Evolutionary conservation across 495 filamentous ascomycete species (phyloP).

Genomic region (Xylaria bambusicola): DNA sequence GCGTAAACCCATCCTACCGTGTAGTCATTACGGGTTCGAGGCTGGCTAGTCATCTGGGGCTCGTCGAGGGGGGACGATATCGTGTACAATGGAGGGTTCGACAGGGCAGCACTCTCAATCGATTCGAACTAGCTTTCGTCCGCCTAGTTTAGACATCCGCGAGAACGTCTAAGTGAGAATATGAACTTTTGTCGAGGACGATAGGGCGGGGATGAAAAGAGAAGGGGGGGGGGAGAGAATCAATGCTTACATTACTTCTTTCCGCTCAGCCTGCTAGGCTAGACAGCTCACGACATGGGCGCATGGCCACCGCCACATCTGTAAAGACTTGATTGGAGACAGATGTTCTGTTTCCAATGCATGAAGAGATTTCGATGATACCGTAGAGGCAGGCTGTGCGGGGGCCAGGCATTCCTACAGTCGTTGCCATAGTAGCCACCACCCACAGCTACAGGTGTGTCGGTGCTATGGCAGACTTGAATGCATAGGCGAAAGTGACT

Average conservation of each 20-base stretch:
- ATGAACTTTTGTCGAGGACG: not conserved
- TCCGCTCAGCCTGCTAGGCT: not conserved
- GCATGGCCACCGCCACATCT: constrained; percentile 4
- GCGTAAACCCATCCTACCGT: constrained; percentile 53
- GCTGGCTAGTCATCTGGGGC: not conserved
- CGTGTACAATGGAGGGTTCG: not conserved
- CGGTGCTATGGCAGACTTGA: not conserved
- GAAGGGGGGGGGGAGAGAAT: not conserved
- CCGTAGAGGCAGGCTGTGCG: constrained; percentile 1
- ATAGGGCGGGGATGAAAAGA: not conserved
- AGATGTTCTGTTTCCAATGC: constrained; percentile 1
- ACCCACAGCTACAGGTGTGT: not conserved
- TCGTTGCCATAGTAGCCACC: not conserved
- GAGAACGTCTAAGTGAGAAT: not conserved
- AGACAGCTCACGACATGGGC: not conserved
- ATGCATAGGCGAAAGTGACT: constrained; percentile 5
- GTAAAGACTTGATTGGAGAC: constrained; percentile 1
- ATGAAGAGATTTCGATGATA: not conserved
- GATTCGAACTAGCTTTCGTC: not conserved
- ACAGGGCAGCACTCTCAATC: not conserved
- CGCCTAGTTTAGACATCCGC: not conserved
- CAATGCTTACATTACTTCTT: constrained; percentile 1
- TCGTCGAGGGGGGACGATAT: not conserved
- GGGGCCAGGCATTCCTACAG: not conserved
- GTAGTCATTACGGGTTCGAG: constrained; percentile 33